Conservation (phyloP, 1,284 basidiomycete species). For the Neonothopanus nambi region DNA sequence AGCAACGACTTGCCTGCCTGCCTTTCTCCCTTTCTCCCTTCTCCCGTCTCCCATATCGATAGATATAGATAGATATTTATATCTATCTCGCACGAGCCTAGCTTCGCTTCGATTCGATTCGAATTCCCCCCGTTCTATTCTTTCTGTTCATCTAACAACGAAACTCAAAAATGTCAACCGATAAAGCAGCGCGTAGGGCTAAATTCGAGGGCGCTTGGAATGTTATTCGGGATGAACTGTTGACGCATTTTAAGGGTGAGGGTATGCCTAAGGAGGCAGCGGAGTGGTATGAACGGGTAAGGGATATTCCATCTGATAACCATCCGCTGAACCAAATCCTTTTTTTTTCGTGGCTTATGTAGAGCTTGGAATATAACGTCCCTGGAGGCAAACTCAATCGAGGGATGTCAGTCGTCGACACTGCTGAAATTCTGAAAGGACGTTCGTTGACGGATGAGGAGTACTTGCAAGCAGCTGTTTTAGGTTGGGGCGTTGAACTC, state of each 20-base stretch:
- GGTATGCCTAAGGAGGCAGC: slow-evolving; percentile 83
- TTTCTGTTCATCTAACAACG: too few species aligned
- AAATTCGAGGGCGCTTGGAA: slow-evolving; percentile 55
- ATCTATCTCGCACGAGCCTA: too few species aligned
- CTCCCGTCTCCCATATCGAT: too few species aligned
- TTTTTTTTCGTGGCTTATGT: too few species aligned
- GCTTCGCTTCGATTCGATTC: too few species aligned
- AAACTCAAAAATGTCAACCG: slow-evolving; percentile 18
- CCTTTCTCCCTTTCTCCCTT: too few species aligned
- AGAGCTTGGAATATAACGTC: slow-evolving; percentile 94
- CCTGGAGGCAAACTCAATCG: slow-evolving; percentile 97
- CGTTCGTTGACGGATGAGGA: slow-evolving; percentile 73
- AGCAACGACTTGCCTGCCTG: too few species aligned
- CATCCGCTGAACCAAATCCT: too few species aligned
- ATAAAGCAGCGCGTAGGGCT: slow-evolving; percentile 45
- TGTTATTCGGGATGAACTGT: slow-evolving; percentile 56
- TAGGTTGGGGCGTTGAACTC: slow-evolving; percentile 97
- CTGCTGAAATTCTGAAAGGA: slow-evolving; percentile 86
- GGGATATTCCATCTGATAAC: slow-evolving; percentile 20
- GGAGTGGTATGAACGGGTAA: slow-evolving; percentile 78
- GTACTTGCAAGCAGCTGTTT: slow-evolving; percentile 86
- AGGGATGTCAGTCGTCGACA: slow-evolving; percentile 93
- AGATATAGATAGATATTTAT: too few species aligned
- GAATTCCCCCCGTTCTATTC: too few species aligned
- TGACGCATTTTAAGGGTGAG: slow-evolving; percentile 64